Base-by-base conservation (phyloP, 2,329 filamentous ascomycete species). In the Colletotrichum neosansevieriae region DNA sequence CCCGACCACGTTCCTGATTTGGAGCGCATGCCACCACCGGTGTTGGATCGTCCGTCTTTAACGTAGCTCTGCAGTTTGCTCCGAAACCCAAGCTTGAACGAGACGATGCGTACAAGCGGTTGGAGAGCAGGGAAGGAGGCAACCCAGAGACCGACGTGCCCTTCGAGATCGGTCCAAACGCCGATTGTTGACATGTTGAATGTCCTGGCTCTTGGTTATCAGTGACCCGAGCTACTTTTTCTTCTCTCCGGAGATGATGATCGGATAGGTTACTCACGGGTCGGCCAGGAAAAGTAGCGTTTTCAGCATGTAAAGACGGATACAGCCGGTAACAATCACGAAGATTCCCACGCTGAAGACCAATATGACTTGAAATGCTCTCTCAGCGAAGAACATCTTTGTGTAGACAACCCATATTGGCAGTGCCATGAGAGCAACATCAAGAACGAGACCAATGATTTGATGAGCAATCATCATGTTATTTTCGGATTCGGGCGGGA, bases 111-210 rank as follows among this genome's bases (percentile, higher is more conserved):
- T 6, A 80, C 65, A 15, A 82, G 63, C 2, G 79, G 79, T 44
- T 81, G 79, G 9, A 82, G 68, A 2, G 79, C 75, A 7, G 79
- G 79, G 56, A 81, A 79, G 65, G 79, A 82, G 15, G 75, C 75
- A 54, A 78, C 79, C 79, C 80, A 83, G 29, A 82, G 73, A 12
- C 79, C 81, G 45, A 79, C 72, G 67, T 83, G 80, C 53, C 76
- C 75, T 69, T 82, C 81, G 6, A 82, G 72, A 47, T 79, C 76
- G 15, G 79, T 81, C 79, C 78, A 82, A n/a, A 78, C 71, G 38
- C 73, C 75, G n/a, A 77, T 74, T 7, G 71, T 77, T 15, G 75
- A 71, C 73, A 81, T 79, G 21, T 76, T 75, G 69, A 76, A 79
- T 5, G 79, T 81, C 24, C 78, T 80, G 11, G 17, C 19, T 11